phyloP scores from a whole-genome alignment of 2,329 filamentous ascomycete species.

The Trichoderma asperellum region DNA sequence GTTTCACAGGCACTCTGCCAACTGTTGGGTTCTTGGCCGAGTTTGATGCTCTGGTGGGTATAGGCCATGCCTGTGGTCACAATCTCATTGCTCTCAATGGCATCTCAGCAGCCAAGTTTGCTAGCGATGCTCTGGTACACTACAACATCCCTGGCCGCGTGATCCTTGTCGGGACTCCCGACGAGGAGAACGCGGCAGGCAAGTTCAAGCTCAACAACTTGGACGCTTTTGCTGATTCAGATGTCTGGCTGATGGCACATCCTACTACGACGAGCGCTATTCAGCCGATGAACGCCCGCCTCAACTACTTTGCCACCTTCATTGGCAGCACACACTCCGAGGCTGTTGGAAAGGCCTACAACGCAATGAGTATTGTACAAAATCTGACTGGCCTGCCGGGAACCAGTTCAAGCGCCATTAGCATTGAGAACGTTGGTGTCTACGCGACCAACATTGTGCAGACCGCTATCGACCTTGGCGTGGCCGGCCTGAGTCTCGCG shows the following conservation, averaged over 20 bases:
- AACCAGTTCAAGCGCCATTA: conserved; percentile 27
- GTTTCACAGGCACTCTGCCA: conserved; percentile 21
- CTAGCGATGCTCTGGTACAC: conserved; percentile 28
- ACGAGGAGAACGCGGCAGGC: conserved; percentile 32
- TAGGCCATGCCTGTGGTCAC: conserved; percentile 32
- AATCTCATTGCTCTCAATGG: conserved; percentile 32
- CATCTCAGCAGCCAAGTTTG: conserved; percentile 29
- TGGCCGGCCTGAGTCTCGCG: conserved; percentile 21
- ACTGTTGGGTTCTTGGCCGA: conserved; percentile 31
- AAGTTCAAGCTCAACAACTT: conserved; percentile 31
- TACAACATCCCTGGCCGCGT: conserved; percentile 30
- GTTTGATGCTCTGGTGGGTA: conserved; percentile 30
- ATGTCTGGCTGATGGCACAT: conserved; percentile 33
- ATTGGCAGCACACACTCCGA: conserved; percentile 28
- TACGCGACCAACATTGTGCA: conserved; percentile 32
- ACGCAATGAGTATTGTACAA: conserved; percentile 27
- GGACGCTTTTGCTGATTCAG: conserved; percentile 29
- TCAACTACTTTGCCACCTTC: conserved; percentile 31
- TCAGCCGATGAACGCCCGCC: conserved; percentile 32
- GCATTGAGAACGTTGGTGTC: conserved; percentile 31
- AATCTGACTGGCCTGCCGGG: conserved; percentile 26
- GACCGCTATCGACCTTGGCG: conserved; percentile 28
- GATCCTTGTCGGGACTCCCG: conserved; percentile 28
- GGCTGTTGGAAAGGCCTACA: conserved; percentile 30
- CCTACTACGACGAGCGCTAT: conserved; percentile 29